Percentiles rank a stretch among this genome's conserved stretches.
Conservation (phyloP, 1,284 basidiomycete species). For the Kwoniella shivajii region DNA sequence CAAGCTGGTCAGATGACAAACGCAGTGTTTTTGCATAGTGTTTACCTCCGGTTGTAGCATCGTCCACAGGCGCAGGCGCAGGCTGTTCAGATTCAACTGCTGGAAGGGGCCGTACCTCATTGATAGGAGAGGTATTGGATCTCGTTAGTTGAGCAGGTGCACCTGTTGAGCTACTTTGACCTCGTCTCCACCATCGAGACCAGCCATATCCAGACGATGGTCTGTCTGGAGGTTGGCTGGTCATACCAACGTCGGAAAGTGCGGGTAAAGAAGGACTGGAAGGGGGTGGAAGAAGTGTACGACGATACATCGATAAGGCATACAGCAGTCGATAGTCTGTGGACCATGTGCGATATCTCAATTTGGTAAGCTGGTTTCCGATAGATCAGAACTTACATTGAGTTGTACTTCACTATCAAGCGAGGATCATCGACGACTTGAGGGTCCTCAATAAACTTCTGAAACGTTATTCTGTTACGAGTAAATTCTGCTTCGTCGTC, state of each 20-base stretch:
- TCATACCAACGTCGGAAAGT: conserved; percentile 18
- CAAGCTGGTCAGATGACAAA: conserved; percentile 78
- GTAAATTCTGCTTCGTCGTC: conserved; percentile 46
- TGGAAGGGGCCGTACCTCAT: neutral
- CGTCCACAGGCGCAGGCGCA: neutral
- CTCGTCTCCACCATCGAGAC: conserved; percentile 50
- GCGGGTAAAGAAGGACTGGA: conserved; percentile 19
- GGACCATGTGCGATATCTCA: conserved; percentile 58
- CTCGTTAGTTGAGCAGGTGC: neutral
- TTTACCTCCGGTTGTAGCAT: conserved; percentile 23
- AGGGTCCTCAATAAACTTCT: conserved; percentile 57
- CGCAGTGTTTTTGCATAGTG: conserved; percentile 91
- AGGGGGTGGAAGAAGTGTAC: conserved; percentile 47
- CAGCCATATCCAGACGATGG: conserved; percentile 46
- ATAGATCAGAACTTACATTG: conserved; percentile 33
- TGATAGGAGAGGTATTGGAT: conserved; percentile 5
- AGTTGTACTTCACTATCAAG: conserved; percentile 57
- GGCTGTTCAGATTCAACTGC: neutral
- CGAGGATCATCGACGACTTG: conserved; percentile 57
- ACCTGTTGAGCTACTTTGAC: conserved; percentile 15
- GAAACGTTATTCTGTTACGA: conserved; percentile 57
- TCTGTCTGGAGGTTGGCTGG: conserved; percentile 10
- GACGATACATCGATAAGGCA: conserved; percentile 57
- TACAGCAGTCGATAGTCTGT: conserved; percentile 58
- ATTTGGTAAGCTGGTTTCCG: conserved; percentile 1